Percentiles rank a stretch among this genome's conserved stretches.
These are phyloP conservation scores for Paramecium pentaurelia DNA, from an alignment of 73 alveolate genomes.

Conservation along the genomic window DNA sequence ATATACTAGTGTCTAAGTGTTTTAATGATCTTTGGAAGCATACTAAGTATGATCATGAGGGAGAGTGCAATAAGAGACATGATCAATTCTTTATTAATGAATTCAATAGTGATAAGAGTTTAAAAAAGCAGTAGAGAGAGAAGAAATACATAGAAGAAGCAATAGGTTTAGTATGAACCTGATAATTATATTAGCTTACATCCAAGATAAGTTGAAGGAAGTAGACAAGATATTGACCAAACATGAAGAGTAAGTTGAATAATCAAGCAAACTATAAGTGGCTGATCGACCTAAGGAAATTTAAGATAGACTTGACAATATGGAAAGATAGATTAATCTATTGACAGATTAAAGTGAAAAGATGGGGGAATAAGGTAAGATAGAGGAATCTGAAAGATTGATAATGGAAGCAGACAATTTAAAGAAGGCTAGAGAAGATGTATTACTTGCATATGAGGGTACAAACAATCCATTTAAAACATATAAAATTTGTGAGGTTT, in stretches of 20 bases:
- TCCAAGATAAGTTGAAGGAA: conserved; percentile 42
- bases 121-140: background rate
- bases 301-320: conserved; percentile 20
- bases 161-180: conserved; percentile 49
- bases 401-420: conserved; percentile 14
- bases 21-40: conserved; percentile 45
- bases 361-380: conserved; percentile 46
- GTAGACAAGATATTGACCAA: conserved; percentile 33
- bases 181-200: conserved; percentile 6
- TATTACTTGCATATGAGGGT: conserved; percentile 34
- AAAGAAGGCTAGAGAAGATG: conserved; percentile 43
- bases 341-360: conserved; percentile 39
- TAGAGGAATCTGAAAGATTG: conserved; percentile 14
- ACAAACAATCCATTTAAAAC: conserved; percentile 42
- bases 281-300: conserved; percentile 46
- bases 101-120: background rate
- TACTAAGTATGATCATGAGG: conserved; percentile 47
- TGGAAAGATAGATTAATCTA: conserved; percentile 40
- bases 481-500: conserved; percentile 42
- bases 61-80: conserved; percentile 32
- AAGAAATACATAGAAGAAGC: conserved; percentile 45
- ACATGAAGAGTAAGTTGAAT: conserved; percentile 46
- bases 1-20: background rate
- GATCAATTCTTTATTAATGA: conserved; percentile 28
- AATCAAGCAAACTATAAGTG: conserved; percentile 7